These are phyloP conservation scores for Fusarium setosum DNA, from an alignment of 2,329 filamentous ascomycete genomes.

Conservation along the genomic window DNA sequence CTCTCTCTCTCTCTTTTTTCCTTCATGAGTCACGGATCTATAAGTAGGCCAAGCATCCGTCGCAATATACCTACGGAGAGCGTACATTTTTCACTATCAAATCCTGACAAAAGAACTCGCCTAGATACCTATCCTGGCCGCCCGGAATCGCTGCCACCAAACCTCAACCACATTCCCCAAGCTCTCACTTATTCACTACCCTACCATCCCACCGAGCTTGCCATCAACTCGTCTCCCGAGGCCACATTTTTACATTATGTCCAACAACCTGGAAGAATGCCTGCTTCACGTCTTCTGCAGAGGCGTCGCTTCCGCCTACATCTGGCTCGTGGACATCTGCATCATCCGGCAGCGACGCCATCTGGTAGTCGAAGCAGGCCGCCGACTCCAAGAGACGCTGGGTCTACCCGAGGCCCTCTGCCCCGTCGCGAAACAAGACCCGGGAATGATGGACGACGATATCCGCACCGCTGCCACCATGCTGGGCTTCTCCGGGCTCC, in stretches of 20 bases:
- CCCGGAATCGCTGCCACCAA: too few species aligned
- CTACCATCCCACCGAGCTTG: too few species aligned
- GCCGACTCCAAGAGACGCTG: neutral
- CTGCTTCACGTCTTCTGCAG: neutral
- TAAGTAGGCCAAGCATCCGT: too few species aligned
- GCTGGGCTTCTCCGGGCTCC: neutral
- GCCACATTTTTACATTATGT: neutral
- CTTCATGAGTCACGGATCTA: too few species aligned
- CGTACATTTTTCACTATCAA: too few species aligned
- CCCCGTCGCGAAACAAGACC: neutral
- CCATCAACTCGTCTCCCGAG: neutral
- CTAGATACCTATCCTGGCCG: too few species aligned
- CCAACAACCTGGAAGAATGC: neutral
- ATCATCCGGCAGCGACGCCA: neutral
- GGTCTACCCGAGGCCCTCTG: neutral
- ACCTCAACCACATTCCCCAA: too few species aligned
- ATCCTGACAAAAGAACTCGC: too few species aligned
- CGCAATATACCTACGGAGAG: too few species aligned
- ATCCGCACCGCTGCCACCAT: neutral
- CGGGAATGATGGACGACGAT: neutral
- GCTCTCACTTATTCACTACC: too few species aligned
- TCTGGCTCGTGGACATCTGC: neutral
- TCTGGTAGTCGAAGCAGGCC: neutral
- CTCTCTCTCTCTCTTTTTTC: too few species aligned
- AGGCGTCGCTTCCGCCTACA: neutral